Evolutionary conservation across 805 yeast genomes (phyloP).

Genomic region (Candida nanaspora): DNA sequence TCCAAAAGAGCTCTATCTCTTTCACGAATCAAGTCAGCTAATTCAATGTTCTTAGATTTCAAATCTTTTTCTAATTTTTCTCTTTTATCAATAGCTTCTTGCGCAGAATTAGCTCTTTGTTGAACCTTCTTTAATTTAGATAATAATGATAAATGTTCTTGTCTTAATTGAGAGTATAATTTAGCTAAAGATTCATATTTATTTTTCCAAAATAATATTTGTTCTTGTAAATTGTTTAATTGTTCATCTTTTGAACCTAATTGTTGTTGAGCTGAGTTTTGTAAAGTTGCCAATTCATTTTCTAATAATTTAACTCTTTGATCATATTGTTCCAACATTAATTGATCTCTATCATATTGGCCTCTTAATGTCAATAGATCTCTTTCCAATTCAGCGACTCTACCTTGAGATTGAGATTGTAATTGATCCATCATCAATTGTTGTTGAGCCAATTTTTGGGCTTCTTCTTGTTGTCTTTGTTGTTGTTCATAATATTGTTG

Average conservation of each 20-base stretch:
- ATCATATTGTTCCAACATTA: constrained; percentile 80
- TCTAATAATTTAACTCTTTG: constrained; percentile 77
- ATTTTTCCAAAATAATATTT: constrained; percentile 68
- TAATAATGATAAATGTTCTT: constrained; percentile 78
- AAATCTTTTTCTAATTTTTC: constrained; percentile 78
- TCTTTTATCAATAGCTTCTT: constrained; percentile 78
- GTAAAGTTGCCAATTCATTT: constrained; percentile 54
- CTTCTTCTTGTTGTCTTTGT: constrained; percentile 59
- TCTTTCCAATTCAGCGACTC: constrained; percentile 75
- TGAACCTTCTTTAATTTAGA: constrained; percentile 74
- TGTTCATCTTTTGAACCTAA: constrained; percentile 72
- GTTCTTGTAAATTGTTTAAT: constrained; percentile 61
- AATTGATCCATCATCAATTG: constrained; percentile 60
- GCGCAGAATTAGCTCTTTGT: constrained; percentile 82
- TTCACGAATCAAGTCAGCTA: constrained; percentile 83
- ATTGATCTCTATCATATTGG: constrained; percentile 82
- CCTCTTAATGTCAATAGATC: constrained; percentile 68
- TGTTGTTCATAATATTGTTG: constrained; percentile 72
- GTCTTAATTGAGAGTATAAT: constrained; percentile 83
- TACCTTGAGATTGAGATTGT: constrained; percentile 68
- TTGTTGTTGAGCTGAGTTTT: constrained; percentile 64
- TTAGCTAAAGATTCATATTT: constrained; percentile 89
- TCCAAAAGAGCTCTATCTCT: constrained; percentile 85
- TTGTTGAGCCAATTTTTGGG: constrained; percentile 65
- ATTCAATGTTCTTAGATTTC: constrained; percentile 77